phyloP scores from a whole-genome alignment of 1,139 yeast species.

The Geotrichum restrictum region DNA sequence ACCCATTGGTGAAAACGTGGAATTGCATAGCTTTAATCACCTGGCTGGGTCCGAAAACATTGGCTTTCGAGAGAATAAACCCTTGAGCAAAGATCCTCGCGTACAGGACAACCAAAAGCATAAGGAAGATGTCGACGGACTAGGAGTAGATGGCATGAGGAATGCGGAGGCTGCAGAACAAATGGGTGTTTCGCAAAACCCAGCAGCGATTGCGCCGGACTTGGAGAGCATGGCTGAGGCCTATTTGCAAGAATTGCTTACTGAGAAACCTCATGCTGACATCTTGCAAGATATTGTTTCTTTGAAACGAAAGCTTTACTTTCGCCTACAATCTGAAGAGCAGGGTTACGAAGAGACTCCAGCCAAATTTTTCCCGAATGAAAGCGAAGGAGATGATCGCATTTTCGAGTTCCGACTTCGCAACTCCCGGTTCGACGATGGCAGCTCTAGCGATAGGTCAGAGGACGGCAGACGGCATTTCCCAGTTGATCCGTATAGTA shows the following conservation, averaged over 20 bases:
- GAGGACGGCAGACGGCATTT: conserved; percentile 22
- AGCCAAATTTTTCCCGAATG: conserved; percentile 11
- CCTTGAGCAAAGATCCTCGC: conserved; percentile 74
- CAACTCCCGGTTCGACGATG: neutral
- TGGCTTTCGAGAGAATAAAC: conserved; percentile 81
- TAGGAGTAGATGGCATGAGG: conserved; percentile 53
- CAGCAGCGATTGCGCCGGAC: conserved; percentile 43
- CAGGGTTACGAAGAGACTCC: conserved; percentile 10
- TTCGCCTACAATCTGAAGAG: conserved; percentile 21
- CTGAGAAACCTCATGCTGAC: conserved; percentile 21
- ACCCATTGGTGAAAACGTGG: conserved; percentile 12
- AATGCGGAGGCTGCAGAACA: conserved; percentile 22
- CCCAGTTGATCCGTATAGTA: conserved; percentile 79
- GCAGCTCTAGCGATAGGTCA: conserved; percentile 25
- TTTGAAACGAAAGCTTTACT: conserved; percentile 23
- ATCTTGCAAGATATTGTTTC: conserved; percentile 12
- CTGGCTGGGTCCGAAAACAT: conserved; percentile 83
- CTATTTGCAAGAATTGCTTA: conserved; percentile 20
- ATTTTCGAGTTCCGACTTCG: conserved; percentile 2
- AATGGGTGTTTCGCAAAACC: conserved; percentile 14
- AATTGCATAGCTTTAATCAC: conserved; percentile 65
- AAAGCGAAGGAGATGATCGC: conserved; percentile 13
- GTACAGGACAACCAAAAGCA: conserved; percentile 65
- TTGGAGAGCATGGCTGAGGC: conserved; percentile 42
- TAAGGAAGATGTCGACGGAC: conserved; percentile 68